Percentiles rank a stretch among this genome's conserved stretches.
These are phyloP conservation scores for Pseudopyricularia javanii DNA, from an alignment of 2,329 filamentous ascomycete genomes.

Conservation along the genomic window DNA sequence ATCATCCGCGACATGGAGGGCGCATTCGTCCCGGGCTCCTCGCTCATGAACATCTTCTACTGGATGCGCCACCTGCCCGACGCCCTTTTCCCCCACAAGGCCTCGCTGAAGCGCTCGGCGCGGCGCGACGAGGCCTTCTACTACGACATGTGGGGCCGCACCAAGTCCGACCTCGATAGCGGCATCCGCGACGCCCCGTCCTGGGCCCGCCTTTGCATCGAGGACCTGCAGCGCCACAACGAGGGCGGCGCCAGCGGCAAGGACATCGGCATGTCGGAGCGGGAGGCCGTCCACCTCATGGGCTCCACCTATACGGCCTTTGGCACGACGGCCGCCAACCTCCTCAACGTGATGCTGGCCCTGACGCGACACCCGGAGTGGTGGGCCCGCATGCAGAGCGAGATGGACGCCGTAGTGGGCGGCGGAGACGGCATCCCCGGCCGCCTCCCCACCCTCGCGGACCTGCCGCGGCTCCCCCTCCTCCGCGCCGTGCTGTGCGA, in stretches of 20 bases:
- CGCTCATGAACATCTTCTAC: neutral
- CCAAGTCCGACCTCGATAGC: neutral
- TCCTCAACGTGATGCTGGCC: conserved; percentile 20
- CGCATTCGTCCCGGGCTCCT: neutral
- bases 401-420: conserved; percentile 24
- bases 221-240: neutral
- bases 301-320: neutral
- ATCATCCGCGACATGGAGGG: neutral
- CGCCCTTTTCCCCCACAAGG: neutral
- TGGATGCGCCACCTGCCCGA: neutral
- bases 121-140: neutral
- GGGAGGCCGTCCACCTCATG: neutral
- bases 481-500: conserved; percentile 18
- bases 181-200: neutral
- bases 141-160: neutral
- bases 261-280: neutral
- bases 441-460: conserved; percentile 17
- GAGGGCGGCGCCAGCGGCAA: neutral
- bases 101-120: neutral
- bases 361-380: conserved; percentile 30
- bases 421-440: neutral
- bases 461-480: conserved; percentile 17
- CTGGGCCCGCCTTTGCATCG: neutral
- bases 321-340: neutral
- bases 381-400: conserved; percentile 26